These are phyloP conservation scores for Trichoderma harzianum DNA, from an alignment of 2,329 filamentous ascomycete genomes.

Conservation along the genomic window DNA sequence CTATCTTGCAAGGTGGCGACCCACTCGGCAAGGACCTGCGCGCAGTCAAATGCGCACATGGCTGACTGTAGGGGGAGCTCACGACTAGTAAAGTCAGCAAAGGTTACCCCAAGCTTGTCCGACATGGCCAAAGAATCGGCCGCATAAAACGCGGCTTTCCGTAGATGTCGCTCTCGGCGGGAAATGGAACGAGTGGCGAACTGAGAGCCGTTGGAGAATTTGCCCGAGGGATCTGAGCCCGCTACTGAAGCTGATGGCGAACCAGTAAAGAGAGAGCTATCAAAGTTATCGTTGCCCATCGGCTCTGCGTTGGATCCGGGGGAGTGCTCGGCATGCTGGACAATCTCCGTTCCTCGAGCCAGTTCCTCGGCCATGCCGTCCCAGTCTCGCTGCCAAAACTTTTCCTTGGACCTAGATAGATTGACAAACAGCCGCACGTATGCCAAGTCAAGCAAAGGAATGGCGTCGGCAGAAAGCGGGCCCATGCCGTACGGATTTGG, in stretches of 20 bases:
- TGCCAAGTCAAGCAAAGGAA: conserved; percentile 85
- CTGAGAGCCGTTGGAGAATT: conserved; percentile 28
- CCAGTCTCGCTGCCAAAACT: conserved; percentile 91
- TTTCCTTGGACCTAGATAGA: conserved; percentile 85
- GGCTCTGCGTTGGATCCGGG: conserved; percentile 49
- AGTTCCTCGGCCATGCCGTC: conserved; percentile 87
- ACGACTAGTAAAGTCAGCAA: conserved; percentile 76
- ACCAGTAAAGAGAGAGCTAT: conserved; percentile 48
- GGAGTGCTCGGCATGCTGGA: conserved; percentile 67
- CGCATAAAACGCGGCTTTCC: conserved; percentile 93
- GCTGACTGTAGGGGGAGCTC: conserved; percentile 88
- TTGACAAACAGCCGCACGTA: conserved; percentile 93
- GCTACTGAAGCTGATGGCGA: conserved; percentile 50
- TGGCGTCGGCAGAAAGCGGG: conserved; percentile 83
- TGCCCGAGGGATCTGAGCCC: conserved; percentile 46
- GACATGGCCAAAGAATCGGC: conserved; percentile 88
- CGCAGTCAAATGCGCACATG: conserved; percentile 90
- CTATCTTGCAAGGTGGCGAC: conserved; percentile 88
- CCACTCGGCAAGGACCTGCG: conserved; percentile 93
- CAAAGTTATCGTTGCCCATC: conserved; percentile 42
- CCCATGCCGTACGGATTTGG: conserved; percentile 80
- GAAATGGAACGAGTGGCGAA: conserved; percentile 49
- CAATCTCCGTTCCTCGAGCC: conserved; percentile 70
- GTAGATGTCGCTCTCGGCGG: conserved; percentile 79
- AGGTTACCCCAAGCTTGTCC: conserved; percentile 79